Evolutionary conservation across 2,329 filamentous ascomycete species (phyloP), one percentile per base, ranked within the genome.

Genomic region (Juglanconis juglandina): DNA sequence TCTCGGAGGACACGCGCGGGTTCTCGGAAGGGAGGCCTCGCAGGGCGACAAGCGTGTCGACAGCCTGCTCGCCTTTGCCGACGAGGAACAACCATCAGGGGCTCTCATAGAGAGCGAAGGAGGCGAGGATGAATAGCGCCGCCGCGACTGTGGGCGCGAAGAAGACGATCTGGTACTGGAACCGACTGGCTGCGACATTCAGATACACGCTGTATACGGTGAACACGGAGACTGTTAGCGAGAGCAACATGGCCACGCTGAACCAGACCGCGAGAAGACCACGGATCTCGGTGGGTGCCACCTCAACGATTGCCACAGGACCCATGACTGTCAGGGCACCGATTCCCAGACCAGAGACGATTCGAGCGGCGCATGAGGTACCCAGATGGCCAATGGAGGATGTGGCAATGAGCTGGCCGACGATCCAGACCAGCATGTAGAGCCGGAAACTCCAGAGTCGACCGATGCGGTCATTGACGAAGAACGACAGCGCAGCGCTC

Each of bases 401-500:
- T 7, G 67, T 72, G 3, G 71, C 69, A 24, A 75, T 69, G 35
- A 75, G 63, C 41, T 75, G 70, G 24, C 73, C 73, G 47, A 72
- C 63, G 54, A 72, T 69, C 66, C 68, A 75, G 52, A 75, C 65
- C 35, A 60, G 11, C 37, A 68, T 69, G 64, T 79, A 78, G 1
- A 77, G 63, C 1, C 76, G 71, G 6, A 69, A 68, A 1, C 75
- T 74, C 75, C 75, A 77, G 30, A 73, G 65, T 1, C 76, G 71
- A 1, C 76, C 76, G 30, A 77, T 68, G 5, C 69, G 67, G 60
- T 78, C 67, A 65, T 76, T 76, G 63, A 75, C 62, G 66, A 75
- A 73, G 66, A 73, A 75, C 7, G 72, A 72, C 2, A 71, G 57
- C 30, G 57, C 66, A 4, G 73, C 68, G 1, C 72, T 72, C 4